Percentiles rank a stretch among this genome's conserved stretches.
Evolutionary conservation across 2,329 filamentous ascomycete species (phyloP).

Genomic region (Neoarthrinium moseri): DNA sequence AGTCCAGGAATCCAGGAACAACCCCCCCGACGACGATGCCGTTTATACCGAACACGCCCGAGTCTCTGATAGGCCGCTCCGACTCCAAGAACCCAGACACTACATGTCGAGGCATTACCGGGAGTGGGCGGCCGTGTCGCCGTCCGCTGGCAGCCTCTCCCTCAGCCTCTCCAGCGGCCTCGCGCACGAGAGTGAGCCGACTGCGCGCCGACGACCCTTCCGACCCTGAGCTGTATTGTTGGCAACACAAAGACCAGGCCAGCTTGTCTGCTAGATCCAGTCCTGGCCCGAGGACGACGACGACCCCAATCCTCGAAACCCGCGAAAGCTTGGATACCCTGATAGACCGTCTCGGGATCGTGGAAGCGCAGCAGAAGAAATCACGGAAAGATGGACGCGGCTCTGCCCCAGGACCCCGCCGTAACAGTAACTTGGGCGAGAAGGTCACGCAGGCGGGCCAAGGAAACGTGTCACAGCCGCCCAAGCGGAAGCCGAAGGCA

Average conservation of each 20-base stretch:
- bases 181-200: conserved; percentile 20
- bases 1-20: neutral
- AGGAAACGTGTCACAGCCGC: conserved; percentile 9
- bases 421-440: conserved; percentile 5
- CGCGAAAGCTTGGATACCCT: conserved; percentile 85
- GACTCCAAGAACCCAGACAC: conserved; percentile 82
- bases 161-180: conserved; percentile 26
- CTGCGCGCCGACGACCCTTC: conserved; percentile 47
- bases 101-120: conserved; percentile 87
- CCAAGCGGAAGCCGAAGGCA: conserved; percentile 20
- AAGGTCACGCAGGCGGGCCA: conserved; percentile 15
- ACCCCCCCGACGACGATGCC: conserved; percentile 46
- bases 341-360: conserved; percentile 72
- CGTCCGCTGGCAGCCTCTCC: conserved; percentile 59
- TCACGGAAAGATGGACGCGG: conserved; percentile 12
- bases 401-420: conserved; percentile 1
- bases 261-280: conserved; percentile 42
- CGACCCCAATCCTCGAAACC: conserved; percentile 57
- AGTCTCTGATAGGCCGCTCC: conserved; percentile 72
- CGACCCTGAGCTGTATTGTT: conserved; percentile 75
- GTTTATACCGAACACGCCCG: conserved; percentile 72
- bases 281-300: conserved; percentile 39
- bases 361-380: conserved; percentile 58
- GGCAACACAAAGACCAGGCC: conserved; percentile 93
- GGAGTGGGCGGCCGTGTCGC: conserved; percentile 79